Evolutionary conservation across 1,284 basidiomycete species (phyloP), one percentile per base, ranked within the genome.

Genomic region (Melampsora larici-populina): DNA sequence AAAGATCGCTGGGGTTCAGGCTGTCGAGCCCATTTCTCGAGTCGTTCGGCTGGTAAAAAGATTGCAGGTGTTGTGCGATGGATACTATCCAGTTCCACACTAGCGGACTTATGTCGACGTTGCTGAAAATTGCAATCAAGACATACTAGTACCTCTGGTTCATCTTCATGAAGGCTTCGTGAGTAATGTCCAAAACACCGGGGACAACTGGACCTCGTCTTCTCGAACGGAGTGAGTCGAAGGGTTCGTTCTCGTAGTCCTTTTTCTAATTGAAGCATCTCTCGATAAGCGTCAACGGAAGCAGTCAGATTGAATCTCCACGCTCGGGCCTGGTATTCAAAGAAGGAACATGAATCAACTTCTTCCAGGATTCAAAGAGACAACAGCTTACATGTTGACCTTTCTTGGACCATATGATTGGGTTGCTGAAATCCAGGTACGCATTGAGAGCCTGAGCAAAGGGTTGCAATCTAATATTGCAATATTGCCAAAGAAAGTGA

Each of bases 71-170:
- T n/a, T n/a, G n/a, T 68, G 29, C 51, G 46, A 43, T 48, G 6
- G 8, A 3, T 48, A 26, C 18, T 31, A 21, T n/a, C 24, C 5
- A 69, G 33, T 48, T 68, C 66, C 26, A 40, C 4, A 68, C 66
- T 68, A 13, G 66, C 66, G 2, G 33, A 29, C 40, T 21, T 3
- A 29, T 68, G 66, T 24, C 66, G 24, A 13, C 43, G 2, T 26
- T 48, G 66, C 24, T 69, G 67, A 31, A 69, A 69, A 43, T 51
- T 51, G 15, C 49, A 15, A 51, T 51, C 58, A 9, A 62, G 6
- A 29, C 58, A 62, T 18, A 62, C 6, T 13, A 69, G 49, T 13
- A 48, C 49, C 31, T 69, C n/a, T 68, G 66, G 66, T 26, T 68
- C 66, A 36, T 48, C 31, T 8, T 36, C 40, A 1, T 2, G 26